Percentiles rank a stretch among this genome's conserved stretches.
Evolutionary conservation across 148 eudicot genomes (phyloP).

Genomic region (Dianthus caryophyllus): DNA sequence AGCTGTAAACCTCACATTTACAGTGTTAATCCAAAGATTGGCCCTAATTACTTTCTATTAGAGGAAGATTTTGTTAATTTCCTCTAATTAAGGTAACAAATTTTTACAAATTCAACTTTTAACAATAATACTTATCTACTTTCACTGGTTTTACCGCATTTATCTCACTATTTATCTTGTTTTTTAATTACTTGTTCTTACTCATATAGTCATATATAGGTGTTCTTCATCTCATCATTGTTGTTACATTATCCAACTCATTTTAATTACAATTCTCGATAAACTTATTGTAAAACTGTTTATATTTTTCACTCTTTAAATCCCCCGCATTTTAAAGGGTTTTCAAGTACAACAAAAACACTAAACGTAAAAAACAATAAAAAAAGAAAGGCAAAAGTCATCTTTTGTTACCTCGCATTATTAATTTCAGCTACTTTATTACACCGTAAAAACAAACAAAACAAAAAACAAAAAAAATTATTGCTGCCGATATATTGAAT

Average conservation of each 20-base stretch:
- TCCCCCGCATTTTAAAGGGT: not conserved
- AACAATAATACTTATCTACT: slow-evolving; percentile 12
- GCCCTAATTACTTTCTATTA: not conserved
- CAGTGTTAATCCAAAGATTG: not conserved
- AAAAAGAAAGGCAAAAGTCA: too few relatives aligned
- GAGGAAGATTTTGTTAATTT: slow-evolving; percentile 5
- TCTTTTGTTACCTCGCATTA: too few relatives aligned
- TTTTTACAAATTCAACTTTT: slow-evolving; percentile 4
- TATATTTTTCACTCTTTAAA: not conserved
- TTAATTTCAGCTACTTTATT: too few relatives aligned
- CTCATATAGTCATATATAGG: slow-evolving; percentile 8
- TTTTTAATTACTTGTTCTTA: not conserved
- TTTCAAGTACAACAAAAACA: not conserved
- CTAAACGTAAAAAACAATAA: too few relatives aligned
- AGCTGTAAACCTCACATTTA: not conserved
- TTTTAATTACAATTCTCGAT: not conserved
- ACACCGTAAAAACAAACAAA: too few relatives aligned
- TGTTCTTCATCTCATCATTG: not conserved
- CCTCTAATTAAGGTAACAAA: slow-evolving; percentile 6
- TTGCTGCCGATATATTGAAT: too few relatives aligned
- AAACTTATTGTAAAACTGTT: not conserved
- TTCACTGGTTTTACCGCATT: slow-evolving; percentile 12
- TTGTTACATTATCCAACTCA: not conserved
- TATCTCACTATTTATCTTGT: not conserved
- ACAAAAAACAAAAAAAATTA: not conserved